Base-by-base conservation (phyloP, 805 yeast genomes). In the Hanseniaspora valbyensis region DNA sequence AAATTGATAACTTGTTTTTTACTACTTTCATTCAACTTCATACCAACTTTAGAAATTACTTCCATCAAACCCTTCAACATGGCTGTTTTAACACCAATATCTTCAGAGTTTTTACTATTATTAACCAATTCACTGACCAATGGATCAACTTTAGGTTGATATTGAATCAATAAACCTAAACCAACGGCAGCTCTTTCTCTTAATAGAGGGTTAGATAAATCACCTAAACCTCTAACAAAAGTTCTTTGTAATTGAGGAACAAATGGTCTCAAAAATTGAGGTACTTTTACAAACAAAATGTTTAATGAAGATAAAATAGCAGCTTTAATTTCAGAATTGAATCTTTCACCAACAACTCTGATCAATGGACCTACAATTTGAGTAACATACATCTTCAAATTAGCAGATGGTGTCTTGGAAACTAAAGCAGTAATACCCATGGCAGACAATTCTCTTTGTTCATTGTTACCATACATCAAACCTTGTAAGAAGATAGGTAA, bases 161-260 rank as follows among this genome's bases (percentile, higher is more conserved):
- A 80, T 60, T 80, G 82, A 59, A 90, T 85, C 61, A 92, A 74
- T 9, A 89, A 78, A 48, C 96, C 95, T 57, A 92, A 70, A 0
- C 96, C 96, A 55, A 73, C 75, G 26, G 95, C 96, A 13, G 98
- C 95, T 55, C 95, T 77, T 6, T 78, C 66, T 56, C 97, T 75
- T 59, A 92, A 70, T 8, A 75, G 66, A 45, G 83, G 94, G 58
- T 81, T 83, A 2, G 76, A 60, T 1, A 83, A 71, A 67, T 92
- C 98, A 46, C 86, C 75, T 56, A 92, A 71, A 2, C 95, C 84
- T 63, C 94, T 83, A 38, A 90, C 95, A 69, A 92, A 92, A 1
- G 98, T 92, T 63, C 99, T 77, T 69, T 92, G 98, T 57, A 92
- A 74, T 69, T 92, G 99, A 8, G 99, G 99, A 66, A 92, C 78